Conservation (phyloP, 805 yeast species). For the Barnettozyma californica region DNA sequence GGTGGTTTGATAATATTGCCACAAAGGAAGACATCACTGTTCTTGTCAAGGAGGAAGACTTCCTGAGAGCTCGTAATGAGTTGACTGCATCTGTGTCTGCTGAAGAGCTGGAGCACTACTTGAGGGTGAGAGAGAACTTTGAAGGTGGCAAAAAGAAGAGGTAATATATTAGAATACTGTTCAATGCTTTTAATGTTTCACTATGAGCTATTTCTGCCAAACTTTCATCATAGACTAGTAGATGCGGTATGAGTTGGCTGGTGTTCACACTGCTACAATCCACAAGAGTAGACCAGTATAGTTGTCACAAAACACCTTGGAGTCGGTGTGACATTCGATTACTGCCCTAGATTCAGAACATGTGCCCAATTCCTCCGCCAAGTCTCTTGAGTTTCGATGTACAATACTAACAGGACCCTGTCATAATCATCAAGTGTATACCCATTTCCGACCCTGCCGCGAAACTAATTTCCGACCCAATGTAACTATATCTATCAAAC, state of each 20-base stretch:
- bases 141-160: constrained; percentile 48
- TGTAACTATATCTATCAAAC: too few relatives aligned
- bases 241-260: too few relatives aligned
- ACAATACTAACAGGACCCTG: too few relatives aligned
- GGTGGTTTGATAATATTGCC: constrained; percentile 89
- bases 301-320: too few relatives aligned
- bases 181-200: constrained; percentile 26
- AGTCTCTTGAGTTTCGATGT: too few relatives aligned
- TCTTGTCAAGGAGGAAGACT: constrained; percentile 64
- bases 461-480: neutral
- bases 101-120: constrained; percentile 80
- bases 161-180: constrained; percentile 14
- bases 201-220: constrained; percentile 32
- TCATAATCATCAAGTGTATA: neutral
- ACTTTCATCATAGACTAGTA: constrained; percentile 33
- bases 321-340: too few relatives aligned
- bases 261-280: too few relatives aligned
- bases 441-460: neutral
- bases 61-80: constrained; percentile 65
- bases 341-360: too few relatives aligned
- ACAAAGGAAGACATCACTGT: constrained; percentile 62
- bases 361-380: too few relatives aligned
- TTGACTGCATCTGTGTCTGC: constrained; percentile 82
- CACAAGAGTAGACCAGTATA: too few relatives aligned
- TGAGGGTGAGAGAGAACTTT: constrained; percentile 71